These are phyloP conservation scores for Epichloe glyceriae DNA, from an alignment of 2,329 filamentous ascomycete species.

Conservation along the genomic window DNA sequence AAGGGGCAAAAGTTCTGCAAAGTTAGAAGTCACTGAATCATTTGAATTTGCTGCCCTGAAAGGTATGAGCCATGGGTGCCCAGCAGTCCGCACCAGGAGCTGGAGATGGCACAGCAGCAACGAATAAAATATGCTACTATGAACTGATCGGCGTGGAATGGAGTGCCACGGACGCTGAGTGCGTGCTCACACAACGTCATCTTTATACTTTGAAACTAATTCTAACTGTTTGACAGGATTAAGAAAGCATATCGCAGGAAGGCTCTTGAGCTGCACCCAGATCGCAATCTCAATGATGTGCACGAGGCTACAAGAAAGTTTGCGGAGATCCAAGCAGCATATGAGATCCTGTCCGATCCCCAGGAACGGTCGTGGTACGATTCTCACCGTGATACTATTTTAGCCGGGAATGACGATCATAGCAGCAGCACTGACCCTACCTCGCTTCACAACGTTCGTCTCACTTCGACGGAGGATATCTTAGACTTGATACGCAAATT, in stretches of 20 bases:
- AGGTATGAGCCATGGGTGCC: slow-evolving; percentile 32
- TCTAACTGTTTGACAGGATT: slow-evolving; percentile 41
- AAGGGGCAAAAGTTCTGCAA: not conserved
- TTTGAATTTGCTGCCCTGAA: not conserved
- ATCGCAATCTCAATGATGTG: slow-evolving; percentile 79
- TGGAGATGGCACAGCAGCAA: slow-evolving; percentile 11
- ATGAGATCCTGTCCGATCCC: slow-evolving; percentile 89
- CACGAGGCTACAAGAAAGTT: slow-evolving; percentile 76
- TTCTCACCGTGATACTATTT: slow-evolving; percentile 75
- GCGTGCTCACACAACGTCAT: slow-evolving; percentile 15
- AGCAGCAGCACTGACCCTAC: slow-evolving; percentile 35
- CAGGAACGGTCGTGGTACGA: slow-evolving; percentile 98
- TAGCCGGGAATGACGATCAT: slow-evolving; percentile 47
- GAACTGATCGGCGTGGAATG: slow-evolving; percentile 65
- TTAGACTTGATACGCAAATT: slow-evolving; percentile 68
- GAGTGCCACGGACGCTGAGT: slow-evolving; percentile 72
- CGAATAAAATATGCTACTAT: slow-evolving; percentile 69
- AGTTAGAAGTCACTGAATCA: not conserved
- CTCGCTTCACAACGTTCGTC: slow-evolving; percentile 53
- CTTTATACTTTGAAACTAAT: not conserved
- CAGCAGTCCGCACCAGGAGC: slow-evolving; percentile 35
- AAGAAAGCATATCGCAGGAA: slow-evolving; percentile 87
- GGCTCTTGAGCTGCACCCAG: slow-evolving; percentile 86
- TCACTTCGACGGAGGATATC: slow-evolving; percentile 74
- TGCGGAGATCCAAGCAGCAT: slow-evolving; percentile 83